A percentile compares a stretch with the other conserved stretches of the same genome.
Evolutionary conservation across 345 rosid genomes (phyloP).

Genomic region (Reutealis trisperma): DNA sequence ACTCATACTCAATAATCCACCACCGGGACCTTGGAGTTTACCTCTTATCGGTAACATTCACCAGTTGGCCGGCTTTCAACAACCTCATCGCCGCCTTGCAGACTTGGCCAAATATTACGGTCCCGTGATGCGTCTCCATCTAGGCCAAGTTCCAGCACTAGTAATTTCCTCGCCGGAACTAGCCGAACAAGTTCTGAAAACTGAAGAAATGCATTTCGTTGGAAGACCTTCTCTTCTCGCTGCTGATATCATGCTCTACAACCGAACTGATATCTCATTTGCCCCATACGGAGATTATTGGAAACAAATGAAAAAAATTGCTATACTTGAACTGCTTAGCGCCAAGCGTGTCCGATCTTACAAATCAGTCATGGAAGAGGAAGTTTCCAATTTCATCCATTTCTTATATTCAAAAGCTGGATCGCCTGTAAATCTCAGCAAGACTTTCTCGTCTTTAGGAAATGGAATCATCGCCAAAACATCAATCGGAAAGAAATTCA

Average conservation of each 20-base stretch:
- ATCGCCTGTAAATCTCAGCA: constrained; percentile 19
- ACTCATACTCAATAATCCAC: not conserved
- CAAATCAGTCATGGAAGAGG: constrained; percentile 22
- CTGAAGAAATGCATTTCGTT: constrained; percentile 31
- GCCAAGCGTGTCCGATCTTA: constrained; percentile 26
- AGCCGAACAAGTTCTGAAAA: constrained; percentile 33
- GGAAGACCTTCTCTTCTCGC: constrained; percentile 22
- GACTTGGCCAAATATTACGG: constrained; percentile 38
- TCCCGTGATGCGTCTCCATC: constrained; percentile 36
- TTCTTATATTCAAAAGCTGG: not conserved
- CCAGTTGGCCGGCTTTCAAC: constrained; percentile 18
- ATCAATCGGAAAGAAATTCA: constrained; percentile 27
- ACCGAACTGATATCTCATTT: constrained; percentile 2
- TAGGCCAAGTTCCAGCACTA: constrained; percentile 24
- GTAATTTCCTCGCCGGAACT: constrained; percentile 30
- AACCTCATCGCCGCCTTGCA: constrained; percentile 24
- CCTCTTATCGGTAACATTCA: constrained; percentile 42
- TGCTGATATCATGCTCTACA: constrained; percentile 9
- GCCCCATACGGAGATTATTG: constrained; percentile 31
- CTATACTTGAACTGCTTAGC: constrained; percentile 20
- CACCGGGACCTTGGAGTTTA: constrained; percentile 39
- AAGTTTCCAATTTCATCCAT: constrained; percentile 9
- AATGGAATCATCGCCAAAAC: constrained; percentile 18
- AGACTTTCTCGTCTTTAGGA: constrained; percentile 4
- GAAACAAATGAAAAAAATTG: constrained; percentile 30